Base-by-base conservation (phyloP, 352 stramenopile species). In the Thalassiosira livingstoniorum region DNA sequence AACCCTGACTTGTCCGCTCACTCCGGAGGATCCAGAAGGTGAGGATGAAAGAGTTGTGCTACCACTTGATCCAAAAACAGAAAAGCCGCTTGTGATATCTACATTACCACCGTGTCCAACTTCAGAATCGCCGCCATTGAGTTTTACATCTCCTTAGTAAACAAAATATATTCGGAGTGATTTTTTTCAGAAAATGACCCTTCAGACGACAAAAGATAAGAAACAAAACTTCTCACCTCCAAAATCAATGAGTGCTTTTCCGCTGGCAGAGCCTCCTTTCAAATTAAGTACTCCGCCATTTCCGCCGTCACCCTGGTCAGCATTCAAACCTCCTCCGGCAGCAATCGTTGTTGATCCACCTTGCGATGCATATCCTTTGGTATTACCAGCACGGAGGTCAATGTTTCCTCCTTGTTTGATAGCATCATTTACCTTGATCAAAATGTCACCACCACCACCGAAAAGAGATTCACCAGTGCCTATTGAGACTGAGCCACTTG, bases 1-100 rank as follows among this genome's bases (percentile, higher is more conserved):
- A 55, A 98, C 1, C 23, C 70, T 77, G 53, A 98, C 71, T 10
- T 92, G 87, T 51, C 96, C 96, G 62, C 93, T 97, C 0, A 95
- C 93, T 54, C 95, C 95, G 76, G 91, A 92, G n/a, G 72, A 78
- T 34, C 95, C 96, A 57, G 93, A 93, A 62, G 95, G 93, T 4
- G 91, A 90, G 29, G 90, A 89, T 32, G 74, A 62, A 45, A 96
- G 66, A 4, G 54, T 61, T 18, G 90, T 70, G 0, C 21, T 66
- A 27, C 92, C 91, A 31, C 74, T 91, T 25, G 81, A 85, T 13
- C 92, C 87, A 25, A 78, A 42, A 18, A 80, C 42, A 70, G 85
- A 90, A 35, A 51, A 72, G 15, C 91, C 91, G 67, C 83, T 89
- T 7, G 65, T 68, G 11, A 96, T 32, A 7, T 61, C 39, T 18